Percentiles rank a stretch among this genome's conserved stretches.
Conservation (phyloP, 495 filamentous ascomycete genomes). For the Trichoderma orchidacearum region DNA sequence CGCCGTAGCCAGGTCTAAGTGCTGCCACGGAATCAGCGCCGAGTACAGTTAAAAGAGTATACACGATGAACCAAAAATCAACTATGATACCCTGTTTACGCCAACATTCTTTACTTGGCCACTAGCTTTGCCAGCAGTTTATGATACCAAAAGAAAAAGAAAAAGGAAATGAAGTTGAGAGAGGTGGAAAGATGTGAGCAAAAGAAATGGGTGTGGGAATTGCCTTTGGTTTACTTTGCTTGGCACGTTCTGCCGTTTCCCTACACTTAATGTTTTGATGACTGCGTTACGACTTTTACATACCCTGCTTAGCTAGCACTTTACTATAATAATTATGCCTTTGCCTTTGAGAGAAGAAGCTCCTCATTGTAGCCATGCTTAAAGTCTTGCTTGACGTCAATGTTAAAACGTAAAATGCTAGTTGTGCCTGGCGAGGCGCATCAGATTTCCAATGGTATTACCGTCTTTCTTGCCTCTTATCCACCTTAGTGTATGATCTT, state of each 20-base stretch:
- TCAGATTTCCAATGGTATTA: no score
- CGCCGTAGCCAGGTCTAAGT: conserved; percentile 25
- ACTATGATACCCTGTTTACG: neutral
- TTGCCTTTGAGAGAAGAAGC: neutral
- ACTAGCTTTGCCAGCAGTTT: neutral
- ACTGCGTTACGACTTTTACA: neutral
- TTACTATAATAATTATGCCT: neutral
- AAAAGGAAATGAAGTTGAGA: neutral
- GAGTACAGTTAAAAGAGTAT: neutral
- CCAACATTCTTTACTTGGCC: neutral
- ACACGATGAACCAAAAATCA: neutral
- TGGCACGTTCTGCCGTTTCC: neutral
- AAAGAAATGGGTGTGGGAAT: neutral
- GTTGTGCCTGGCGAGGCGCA: neutral
- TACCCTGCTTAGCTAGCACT: neutral
- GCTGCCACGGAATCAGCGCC: neutral
- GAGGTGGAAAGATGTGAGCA: neutral
- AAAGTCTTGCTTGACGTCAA: neutral
- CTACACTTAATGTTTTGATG: neutral
- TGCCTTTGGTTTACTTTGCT: neutral
- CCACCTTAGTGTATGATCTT: no score
- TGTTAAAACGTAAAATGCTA: neutral
- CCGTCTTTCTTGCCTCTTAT: no score
- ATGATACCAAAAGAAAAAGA: neutral
- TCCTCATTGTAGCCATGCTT: neutral